Evolutionary conservation across 2,329 filamentous ascomycete species (phyloP).

Genomic region (Fusarium incarnatum): DNA sequence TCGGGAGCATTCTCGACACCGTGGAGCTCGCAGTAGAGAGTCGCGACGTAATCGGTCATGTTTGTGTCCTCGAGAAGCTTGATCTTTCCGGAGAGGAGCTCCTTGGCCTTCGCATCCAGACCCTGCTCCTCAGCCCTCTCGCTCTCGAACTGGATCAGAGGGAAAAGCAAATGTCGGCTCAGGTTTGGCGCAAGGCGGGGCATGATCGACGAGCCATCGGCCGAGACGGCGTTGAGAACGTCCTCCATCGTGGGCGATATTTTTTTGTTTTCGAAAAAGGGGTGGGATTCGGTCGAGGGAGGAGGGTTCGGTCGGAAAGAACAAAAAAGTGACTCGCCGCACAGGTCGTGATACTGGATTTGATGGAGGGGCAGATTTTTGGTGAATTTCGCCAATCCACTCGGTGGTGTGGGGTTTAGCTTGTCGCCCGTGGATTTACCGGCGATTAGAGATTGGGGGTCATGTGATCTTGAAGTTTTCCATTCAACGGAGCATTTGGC

Average conservation of each 20-base stretch:
- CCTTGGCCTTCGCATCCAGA: constrained; percentile 67
- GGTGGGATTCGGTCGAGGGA: constrained; percentile 16
- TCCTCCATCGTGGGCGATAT: constrained; percentile 53
- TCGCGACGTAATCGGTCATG: constrained; percentile 98
- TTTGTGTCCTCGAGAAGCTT: constrained; percentile 96
- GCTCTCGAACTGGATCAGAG: constrained; percentile 90
- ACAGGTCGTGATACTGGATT: constrained; percentile 40
- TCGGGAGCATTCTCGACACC: constrained; percentile 80
- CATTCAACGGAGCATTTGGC: constrained; percentile 37
- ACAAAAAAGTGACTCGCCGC: constrained; percentile 47
- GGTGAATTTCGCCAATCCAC: constrained; percentile 56
- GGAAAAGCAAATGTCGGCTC: constrained; percentile 96
- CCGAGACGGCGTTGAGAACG: constrained; percentile 64
- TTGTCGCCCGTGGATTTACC: constrained; percentile 51
- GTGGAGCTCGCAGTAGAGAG: constrained; percentile 90
- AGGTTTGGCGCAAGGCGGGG: constrained; percentile 91
- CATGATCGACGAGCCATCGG: constrained; percentile 81
- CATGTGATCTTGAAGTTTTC: constrained; percentile 56
- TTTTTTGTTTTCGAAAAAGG: constrained; percentile 16
- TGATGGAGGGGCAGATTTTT: constrained; percentile 58
- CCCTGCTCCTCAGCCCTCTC: constrained; percentile 83
- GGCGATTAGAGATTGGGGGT: constrained; percentile 43
- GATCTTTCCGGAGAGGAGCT: constrained; percentile 89
- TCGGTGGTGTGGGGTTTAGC: constrained; percentile 52
- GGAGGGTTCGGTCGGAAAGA: constrained; percentile 21